Evolutionary conservation across 257 asterid genomes (phyloP), one percentile per base, ranked within the genome.

Genomic region (Nemophila menziesii): DNA sequence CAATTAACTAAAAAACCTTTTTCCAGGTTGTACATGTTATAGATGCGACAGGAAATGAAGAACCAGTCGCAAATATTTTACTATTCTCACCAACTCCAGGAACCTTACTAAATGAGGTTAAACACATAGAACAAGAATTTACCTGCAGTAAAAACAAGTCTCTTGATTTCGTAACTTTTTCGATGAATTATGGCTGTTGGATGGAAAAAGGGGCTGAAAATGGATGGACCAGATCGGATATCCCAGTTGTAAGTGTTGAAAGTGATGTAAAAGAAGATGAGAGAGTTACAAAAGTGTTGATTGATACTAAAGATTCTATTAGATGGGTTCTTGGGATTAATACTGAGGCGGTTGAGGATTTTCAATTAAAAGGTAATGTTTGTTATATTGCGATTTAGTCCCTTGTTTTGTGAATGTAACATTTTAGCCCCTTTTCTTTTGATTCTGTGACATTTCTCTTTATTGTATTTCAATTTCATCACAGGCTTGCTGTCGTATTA

Each of bases 241-340:
- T 89, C 44, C 98, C 98, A n/a, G 45, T 47, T 16, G 51, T 89
- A 47, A 73, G 8, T 7, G 82, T 79, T 45, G 71, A 61, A 44
- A 72, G 63, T 46, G 98, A 89, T 24, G 22, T 20, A 3, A 61
- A 53, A 56, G 77, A 57, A 38, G 80, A 71, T 26, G 56, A 22
- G 52, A 72, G 93, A 67, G 74, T 68, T 47, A 81, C 87, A 0
- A 62, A 52, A 43, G 47, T 78, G 40, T 56, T 60, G 2, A 52
- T 89, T 43, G 93, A 89, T 56, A 61, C 92, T 20, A 67, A 53
- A 67, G 50, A 20, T 65, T 85, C 98, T 18, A 81, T 77, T 11
- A 87, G 96, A 4, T 89, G 98, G 98, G 21, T 80, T 26, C 93
- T 89, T 16, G 96, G 73, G 10, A 85, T 89, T 55, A 89, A 81